Evolutionary conservation across 768 basidiomycete species (phyloP).

Genomic region (Auricularia sp.): DNA sequence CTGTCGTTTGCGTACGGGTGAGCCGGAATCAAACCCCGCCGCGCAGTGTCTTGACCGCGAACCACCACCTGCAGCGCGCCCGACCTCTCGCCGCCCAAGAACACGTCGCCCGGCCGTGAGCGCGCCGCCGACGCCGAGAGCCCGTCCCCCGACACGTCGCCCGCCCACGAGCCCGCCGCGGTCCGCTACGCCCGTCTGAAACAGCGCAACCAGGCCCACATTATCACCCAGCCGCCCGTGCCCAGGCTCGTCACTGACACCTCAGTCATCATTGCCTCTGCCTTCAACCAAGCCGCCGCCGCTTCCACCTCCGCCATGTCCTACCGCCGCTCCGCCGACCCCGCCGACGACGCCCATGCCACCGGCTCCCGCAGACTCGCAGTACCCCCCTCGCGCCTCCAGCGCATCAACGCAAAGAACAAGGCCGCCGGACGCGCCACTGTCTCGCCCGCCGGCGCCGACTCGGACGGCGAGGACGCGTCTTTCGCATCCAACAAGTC

Average conservation of each 20-base stretch:
- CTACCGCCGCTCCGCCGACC: constrained; percentile 50
- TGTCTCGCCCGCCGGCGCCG: constrained; percentile 53
- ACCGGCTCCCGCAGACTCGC: constrained; percentile 48
- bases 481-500: constrained; percentile 8
- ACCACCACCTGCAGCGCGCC: constrained; percentile 5
- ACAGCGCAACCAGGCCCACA: constrained; percentile 28
- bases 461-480: constrained; percentile 46
- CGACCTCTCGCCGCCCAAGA: constrained; percentile 6
- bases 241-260: constrained; percentile 70
- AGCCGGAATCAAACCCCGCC: constrained; percentile 28
- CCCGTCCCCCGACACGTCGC: not conserved
- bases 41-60: constrained; percentile 37
- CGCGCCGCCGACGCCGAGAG: constrained; percentile 28
- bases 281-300: constrained; percentile 53
- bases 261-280: constrained; percentile 76
- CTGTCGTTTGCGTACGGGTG: constrained; percentile 67
- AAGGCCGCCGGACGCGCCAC: constrained; percentile 26
- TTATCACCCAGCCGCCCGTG: constrained; percentile 32
- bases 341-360: constrained; percentile 54
- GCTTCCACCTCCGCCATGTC: constrained; percentile 21
- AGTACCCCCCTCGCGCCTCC: constrained; percentile 43
- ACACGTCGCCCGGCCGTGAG: constrained; percentile 27
- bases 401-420: constrained; percentile 2
- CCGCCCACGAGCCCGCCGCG: constrained; percentile 24
- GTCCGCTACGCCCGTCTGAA: constrained; percentile 38